Evolutionary conservation across 805 yeast genomes (phyloP).

Genomic region (Zygosaccharomyces pseudorouxii): DNA sequence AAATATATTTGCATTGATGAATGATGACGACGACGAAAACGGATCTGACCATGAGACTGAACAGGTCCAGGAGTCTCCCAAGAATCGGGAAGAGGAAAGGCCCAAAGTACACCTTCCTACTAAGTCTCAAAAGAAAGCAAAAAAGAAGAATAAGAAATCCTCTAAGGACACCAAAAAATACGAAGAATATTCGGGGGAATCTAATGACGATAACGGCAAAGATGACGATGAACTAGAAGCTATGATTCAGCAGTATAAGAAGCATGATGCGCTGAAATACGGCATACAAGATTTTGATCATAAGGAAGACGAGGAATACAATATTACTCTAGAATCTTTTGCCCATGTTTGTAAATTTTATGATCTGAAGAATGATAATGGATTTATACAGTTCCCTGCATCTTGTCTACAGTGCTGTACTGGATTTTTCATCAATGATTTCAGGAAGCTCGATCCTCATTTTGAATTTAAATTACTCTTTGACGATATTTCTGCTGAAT

Average conservation of each 20-base stretch:
- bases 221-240: constrained; percentile 58
- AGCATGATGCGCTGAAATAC: constrained; percentile 24
- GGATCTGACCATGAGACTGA: constrained; percentile 3
- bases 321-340: constrained; percentile 16
- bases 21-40: constrained; percentile 16
- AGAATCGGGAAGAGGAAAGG: constrained; percentile 12
- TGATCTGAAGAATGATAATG: constrained; percentile 31
- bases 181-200: constrained; percentile 13
- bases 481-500: constrained; percentile 63
- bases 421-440: constrained; percentile 25
- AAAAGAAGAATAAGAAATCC: constrained; percentile 28
- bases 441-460: constrained; percentile 63
- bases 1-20: constrained; percentile 31
- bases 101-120: constrained; percentile 12
- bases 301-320: constrained; percentile 30
- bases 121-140: constrained; percentile 29
- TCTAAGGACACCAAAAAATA: constrained; percentile 19
- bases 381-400: constrained; percentile 24
- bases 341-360: constrained; percentile 31
- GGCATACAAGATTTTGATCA: constrained; percentile 23
- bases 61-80: not conserved
- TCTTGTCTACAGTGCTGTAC: constrained; percentile 12
- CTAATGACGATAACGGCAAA: constrained; percentile 11
- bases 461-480: constrained; percentile 65
- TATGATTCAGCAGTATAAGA: constrained; percentile 43